A percentile compares a stretch with the other conserved stretches of the same genome.
These are phyloP conservation scores for Kodamaea suecica DNA, from an alignment of 1,139 yeast genomes.

Conservation along the genomic window DNA sequence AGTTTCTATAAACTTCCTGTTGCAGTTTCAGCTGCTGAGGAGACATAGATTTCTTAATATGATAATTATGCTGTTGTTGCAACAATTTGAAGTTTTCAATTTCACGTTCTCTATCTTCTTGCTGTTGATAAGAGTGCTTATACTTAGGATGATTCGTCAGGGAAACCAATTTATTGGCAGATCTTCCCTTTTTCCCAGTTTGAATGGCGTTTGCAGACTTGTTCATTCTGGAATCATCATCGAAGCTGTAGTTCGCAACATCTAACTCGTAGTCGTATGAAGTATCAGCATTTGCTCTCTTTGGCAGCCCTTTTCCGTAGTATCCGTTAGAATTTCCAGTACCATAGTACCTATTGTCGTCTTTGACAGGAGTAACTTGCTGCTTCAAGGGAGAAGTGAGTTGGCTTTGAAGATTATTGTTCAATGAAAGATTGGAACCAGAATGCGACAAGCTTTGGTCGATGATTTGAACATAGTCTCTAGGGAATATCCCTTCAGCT, in stretches of 20 bases:
- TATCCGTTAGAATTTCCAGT: not conserved
- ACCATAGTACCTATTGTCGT: slow-evolving; percentile 5
- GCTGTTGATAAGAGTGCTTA: slow-evolving; percentile 18
- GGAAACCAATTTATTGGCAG: slow-evolving; percentile 16
- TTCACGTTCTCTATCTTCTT: slow-evolving; percentile 30
- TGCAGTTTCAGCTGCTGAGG: slow-evolving; percentile 7
- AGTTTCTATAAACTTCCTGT: slow-evolving; percentile 9
- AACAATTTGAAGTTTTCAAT: slow-evolving; percentile 30
- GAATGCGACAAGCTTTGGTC: slow-evolving; percentile 21
- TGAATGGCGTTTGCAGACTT: slow-evolving; percentile 10
- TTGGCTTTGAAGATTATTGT: slow-evolving; percentile 11
- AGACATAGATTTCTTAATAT: slow-evolving; percentile 22
- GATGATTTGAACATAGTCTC: slow-evolving; percentile 72
- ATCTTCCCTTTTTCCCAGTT: slow-evolving; percentile 17
- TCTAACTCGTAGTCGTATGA: slow-evolving; percentile 22
- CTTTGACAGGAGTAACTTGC: slow-evolving; percentile 19
- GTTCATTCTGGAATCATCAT: slow-evolving; percentile 19
- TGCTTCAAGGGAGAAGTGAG: slow-evolving; percentile 15
- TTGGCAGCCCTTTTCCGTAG: slow-evolving; percentile 14
- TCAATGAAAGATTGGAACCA: slow-evolving; percentile 14
- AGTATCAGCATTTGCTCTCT: slow-evolving; percentile 18
- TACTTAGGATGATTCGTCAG: slow-evolving; percentile 21
- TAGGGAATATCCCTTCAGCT: slow-evolving; percentile 82
- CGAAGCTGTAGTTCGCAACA: slow-evolving; percentile 20
- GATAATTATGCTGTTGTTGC: slow-evolving; percentile 34